Conservation (phyloP, 345 rosid genomes). For the Lagerstroemia speciosa region DNA sequence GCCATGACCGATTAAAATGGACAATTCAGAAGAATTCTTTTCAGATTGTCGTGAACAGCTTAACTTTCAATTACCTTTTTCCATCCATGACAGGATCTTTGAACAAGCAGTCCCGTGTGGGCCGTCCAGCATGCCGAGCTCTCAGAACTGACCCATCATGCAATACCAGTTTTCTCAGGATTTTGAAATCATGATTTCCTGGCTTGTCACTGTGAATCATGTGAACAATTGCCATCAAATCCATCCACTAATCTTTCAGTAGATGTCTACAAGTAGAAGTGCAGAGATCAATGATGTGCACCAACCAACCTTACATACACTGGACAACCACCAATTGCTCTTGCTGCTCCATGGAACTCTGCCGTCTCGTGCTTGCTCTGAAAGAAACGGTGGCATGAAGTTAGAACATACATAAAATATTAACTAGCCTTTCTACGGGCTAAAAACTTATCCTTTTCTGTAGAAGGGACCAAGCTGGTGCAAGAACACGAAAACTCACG, state of each 20-base stretch:
- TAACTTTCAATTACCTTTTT: constrained; percentile 28
- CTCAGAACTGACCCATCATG: constrained; percentile 56
- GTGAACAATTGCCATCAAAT: background rate
- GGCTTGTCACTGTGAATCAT: constrained; percentile 34
- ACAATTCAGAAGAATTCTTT: background rate
- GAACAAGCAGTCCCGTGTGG: constrained; percentile 58
- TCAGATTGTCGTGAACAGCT: background rate
- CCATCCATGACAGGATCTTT: constrained; percentile 59
- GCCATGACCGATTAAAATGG: background rate
- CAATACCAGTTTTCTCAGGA: constrained; percentile 51
- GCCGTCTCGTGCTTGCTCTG: constrained; percentile 57
- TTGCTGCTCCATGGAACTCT: constrained; percentile 52
- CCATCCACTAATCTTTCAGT: constrained; percentile 3
- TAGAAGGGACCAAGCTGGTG: background rate
- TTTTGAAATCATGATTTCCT: constrained; percentile 37
- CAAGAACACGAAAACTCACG: background rate
- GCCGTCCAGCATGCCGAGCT: constrained; percentile 57
- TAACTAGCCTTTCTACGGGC: background rate
- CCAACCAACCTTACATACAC: constrained; percentile 41
- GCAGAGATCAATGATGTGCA: background rate
- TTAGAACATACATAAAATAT: background rate
- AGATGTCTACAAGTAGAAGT: constrained; percentile 2
- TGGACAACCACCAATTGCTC: constrained; percentile 62
- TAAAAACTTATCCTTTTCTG: background rate
- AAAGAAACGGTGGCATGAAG: background rate